Conservation (phyloP, 2,329 filamentous ascomycete genomes). For the Hymenoscyphus infarciens region DNA sequence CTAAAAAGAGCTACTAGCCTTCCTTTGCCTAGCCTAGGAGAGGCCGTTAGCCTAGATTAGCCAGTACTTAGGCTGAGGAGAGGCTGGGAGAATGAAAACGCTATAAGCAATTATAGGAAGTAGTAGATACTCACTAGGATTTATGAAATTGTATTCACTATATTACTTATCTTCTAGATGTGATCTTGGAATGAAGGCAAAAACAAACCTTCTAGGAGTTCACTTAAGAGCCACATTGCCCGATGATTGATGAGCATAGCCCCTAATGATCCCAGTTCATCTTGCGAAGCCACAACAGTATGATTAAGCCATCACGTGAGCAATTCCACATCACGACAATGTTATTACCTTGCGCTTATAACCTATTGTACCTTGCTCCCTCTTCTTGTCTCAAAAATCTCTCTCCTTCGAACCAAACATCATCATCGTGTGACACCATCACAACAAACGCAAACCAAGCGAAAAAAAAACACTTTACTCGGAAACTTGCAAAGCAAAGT, state of each 20-base stretch:
- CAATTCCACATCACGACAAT: neutral
- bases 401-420: neutral
- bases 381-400: neutral
- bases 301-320: no score
- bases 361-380: neutral
- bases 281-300: no score
- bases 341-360: neutral
- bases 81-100: no score
- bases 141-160: neutral
- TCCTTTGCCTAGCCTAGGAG: no score
- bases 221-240: neutral
- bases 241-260: no score
- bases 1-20: no score
- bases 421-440: neutral
- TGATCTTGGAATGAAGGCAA: no score
- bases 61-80: no score
- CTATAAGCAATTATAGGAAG: no score
- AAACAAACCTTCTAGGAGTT: neutral
- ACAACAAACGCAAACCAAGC: neutral
- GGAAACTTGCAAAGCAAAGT: neutral
- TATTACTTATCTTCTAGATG: neutral
- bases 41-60: no score
- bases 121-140: neutral
- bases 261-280: no score
- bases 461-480: neutral